These are phyloP conservation scores for Xylaria sp. DNA, from an alignment of 2,329 filamentous ascomycete genomes.

Conservation along the genomic window DNA sequence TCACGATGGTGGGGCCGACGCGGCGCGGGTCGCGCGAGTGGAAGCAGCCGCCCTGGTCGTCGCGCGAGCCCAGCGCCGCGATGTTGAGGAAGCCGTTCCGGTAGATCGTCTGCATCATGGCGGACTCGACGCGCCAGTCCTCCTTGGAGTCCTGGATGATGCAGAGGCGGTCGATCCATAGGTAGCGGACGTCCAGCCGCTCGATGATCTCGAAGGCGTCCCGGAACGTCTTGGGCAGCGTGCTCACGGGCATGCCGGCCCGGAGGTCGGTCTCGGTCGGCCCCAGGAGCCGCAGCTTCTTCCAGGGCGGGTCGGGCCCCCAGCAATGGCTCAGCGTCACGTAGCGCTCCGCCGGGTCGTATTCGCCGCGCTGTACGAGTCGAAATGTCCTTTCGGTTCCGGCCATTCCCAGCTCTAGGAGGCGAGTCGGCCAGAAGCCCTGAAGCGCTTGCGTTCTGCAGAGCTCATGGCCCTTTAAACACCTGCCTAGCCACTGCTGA, in stretches of 20 bases:
- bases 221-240: constrained; percentile 20
- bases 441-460: background rate
- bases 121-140: constrained; percentile 22
- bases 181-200: constrained; percentile 20
- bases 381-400: constrained; percentile 11
- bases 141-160: constrained; percentile 28
- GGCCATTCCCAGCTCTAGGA: constrained; percentile 12
- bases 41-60: constrained; percentile 19
- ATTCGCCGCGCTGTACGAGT: constrained; percentile 10
- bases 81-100: constrained; percentile 21
- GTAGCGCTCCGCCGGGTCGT: constrained; percentile 13
- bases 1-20: constrained; percentile 10
- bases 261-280: background rate
- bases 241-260: constrained; percentile 1
- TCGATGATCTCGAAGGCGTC: constrained; percentile 21
- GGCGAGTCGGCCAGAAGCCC: constrained; percentile 18
- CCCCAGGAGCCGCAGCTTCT: constrained; percentile 13
- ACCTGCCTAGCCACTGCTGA: constrained; percentile 19
- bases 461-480: constrained; percentile 6
- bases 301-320: constrained; percentile 9
- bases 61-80: constrained; percentile 13
- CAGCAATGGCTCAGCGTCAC: constrained; percentile 26
- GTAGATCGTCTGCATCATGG: constrained; percentile 24
- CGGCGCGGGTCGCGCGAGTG: constrained; percentile 13
- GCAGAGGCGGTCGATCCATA: constrained; percentile 33